Evolutionary conservation across 345 rosid species (phyloP).

Genomic region (Psidium friedrichsthalianum): DNA sequence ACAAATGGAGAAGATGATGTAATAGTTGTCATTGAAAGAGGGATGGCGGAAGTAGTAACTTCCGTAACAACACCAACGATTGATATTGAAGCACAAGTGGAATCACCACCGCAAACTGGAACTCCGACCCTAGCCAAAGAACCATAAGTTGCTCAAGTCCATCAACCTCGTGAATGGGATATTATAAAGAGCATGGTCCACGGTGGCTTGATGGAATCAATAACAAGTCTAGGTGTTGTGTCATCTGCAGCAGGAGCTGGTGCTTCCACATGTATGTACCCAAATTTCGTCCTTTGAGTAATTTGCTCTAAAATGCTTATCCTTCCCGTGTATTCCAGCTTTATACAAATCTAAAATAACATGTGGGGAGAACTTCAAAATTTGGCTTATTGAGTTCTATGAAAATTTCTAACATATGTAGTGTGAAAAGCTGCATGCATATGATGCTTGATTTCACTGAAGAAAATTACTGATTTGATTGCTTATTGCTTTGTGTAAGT

Average conservation of each 20-base stretch:
- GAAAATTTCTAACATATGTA: not conserved
- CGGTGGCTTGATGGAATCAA: conserved; percentile 73
- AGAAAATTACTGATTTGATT: not conserved
- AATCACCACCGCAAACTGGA: not conserved
- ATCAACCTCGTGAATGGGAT: conserved; percentile 23
- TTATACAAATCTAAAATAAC: not conserved
- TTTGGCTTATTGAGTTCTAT: not conserved
- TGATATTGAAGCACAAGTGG: not conserved
- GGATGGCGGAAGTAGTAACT: not conserved
- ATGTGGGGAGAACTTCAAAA: not conserved
- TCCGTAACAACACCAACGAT: not conserved
- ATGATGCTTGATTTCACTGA: not conserved
- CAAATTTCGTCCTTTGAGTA: not conserved
- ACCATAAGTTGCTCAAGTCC: not conserved
- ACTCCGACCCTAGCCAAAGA: conserved; percentile 1
- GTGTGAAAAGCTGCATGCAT: not conserved
- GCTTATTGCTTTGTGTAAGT: not conserved
- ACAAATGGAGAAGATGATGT: conserved; percentile 16
- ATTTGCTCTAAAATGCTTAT: not conserved
- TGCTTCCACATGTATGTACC: conserved; percentile 58
- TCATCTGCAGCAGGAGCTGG: conserved; percentile 86
- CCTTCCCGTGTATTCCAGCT: not conserved
- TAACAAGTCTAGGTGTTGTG: conserved; percentile 70
- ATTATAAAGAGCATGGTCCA: conserved; percentile 73
- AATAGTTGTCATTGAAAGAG: conserved; percentile 4